Conservation (phyloP, 768 basidiomycete species). For the Tulasnella sp. region DNA sequence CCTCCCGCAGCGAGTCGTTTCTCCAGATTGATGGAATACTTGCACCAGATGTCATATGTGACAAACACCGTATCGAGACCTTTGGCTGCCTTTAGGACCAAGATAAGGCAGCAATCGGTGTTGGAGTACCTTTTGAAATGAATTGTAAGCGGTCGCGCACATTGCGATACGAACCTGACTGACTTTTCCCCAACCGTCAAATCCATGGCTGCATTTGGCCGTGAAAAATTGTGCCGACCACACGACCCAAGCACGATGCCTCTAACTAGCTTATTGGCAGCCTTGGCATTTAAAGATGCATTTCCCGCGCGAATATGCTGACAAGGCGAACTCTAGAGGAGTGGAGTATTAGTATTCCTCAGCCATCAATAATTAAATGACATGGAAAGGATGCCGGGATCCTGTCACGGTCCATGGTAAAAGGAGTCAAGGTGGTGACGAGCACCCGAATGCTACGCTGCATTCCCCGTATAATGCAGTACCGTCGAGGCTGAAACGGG, state of each 20-base stretch:
- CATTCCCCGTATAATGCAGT: too few relatives aligned
- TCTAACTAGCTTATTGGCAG: neutral
- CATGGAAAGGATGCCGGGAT: too few relatives aligned
- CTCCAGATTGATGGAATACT: neutral
- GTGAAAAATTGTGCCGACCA: neutral
- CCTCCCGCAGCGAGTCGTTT: neutral
- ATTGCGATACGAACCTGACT: neutral
- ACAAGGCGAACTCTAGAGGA: neutral
- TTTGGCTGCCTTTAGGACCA: neutral
- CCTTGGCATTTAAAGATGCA: neutral
- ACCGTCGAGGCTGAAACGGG: too few relatives aligned
- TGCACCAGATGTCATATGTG: constrained; percentile 1
- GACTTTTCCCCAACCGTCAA: neutral
- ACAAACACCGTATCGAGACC: neutral
- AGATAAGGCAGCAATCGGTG: neutral
- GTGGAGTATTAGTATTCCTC: too few relatives aligned
- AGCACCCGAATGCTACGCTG: too few relatives aligned
- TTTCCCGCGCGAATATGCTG: neutral
- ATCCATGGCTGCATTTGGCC: neutral
- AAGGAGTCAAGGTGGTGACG: too few relatives aligned
- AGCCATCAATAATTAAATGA: too few relatives aligned
- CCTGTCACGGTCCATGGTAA: too few relatives aligned
- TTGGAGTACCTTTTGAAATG: neutral
- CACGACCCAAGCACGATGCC: neutral
- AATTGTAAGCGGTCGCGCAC: neutral